Conservation (phyloP, 345 rosid genomes). For the Corchorus olitorius region DNA sequence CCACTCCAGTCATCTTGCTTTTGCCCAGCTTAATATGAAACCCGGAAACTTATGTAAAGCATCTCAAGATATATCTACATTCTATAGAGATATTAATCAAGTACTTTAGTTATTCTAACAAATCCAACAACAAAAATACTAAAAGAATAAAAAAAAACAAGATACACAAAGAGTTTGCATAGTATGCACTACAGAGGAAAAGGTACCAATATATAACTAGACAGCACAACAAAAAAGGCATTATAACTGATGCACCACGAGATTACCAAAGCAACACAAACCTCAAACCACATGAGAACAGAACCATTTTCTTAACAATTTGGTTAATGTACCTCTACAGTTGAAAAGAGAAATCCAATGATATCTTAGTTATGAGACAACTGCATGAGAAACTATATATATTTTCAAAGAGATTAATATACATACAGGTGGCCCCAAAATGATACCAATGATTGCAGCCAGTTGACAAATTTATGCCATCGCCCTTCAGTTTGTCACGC, state of each 20-base stretch:
- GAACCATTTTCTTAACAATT: neutral
- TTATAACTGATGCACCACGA: neutral
- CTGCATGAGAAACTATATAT: constrained; percentile 12
- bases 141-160: neutral
- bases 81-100: constrained; percentile 17
- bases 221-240: neutral
- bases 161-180: neutral
- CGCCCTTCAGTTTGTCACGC: constrained; percentile 96
- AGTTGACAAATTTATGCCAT: constrained; percentile 95
- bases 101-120: neutral
- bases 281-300: neutral
- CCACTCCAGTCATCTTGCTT: constrained; percentile 38
- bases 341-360: neutral
- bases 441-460: constrained; percentile 99
- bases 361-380: neutral
- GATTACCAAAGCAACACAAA: neutral
- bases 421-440: constrained; percentile 99
- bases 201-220: too few species aligned
- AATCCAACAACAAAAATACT: neutral
- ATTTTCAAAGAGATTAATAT: constrained; percentile 31
- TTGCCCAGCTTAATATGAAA: constrained; percentile 38
- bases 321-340: neutral
- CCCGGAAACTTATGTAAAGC: constrained; percentile 45
- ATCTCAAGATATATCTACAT: constrained; percentile 40
- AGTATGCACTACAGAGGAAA: neutral